Percentiles rank a stretch among this genome's conserved stretches.
Evolutionary conservation across 2,329 filamentous ascomycete genomes (phyloP).

Genomic region (Ophiostoma triangulosporum): DNA sequence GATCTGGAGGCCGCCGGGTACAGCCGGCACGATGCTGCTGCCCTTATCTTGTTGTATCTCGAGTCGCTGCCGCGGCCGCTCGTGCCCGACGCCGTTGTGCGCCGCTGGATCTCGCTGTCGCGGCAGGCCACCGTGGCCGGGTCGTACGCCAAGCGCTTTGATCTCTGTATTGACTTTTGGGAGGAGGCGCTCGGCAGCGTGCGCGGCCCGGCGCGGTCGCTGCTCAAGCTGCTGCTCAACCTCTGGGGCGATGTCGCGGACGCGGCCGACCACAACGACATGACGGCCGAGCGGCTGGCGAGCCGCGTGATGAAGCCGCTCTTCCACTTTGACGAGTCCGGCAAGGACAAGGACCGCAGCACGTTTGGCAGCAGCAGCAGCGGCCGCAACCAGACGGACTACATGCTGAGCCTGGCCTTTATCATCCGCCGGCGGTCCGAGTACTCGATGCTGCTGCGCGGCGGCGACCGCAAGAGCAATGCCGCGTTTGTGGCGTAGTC

Average conservation of each 20-base stretch:
- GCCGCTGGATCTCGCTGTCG: conserved; percentile 28
- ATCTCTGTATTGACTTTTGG: conserved; percentile 33
- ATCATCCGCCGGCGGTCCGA: conserved; percentile 29
- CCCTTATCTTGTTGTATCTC: conserved; percentile 26
- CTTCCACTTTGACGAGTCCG: conserved; percentile 21
- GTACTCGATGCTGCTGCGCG: conserved; percentile 24
- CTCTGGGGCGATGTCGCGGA: conserved; percentile 30
- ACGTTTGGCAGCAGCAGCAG: conserved; percentile 3
- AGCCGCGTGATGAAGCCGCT: conserved; percentile 25
- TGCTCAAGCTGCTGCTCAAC: conserved; percentile 30
- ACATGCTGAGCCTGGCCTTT: conserved; percentile 29
- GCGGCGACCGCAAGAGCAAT: conserved; percentile 19
- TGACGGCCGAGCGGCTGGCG: conserved; percentile 31
- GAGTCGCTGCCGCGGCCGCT: conserved; percentile 27
- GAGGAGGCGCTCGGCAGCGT: conserved; percentile 30
- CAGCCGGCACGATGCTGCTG: conserved; percentile 28
- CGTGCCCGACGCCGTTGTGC: conserved; percentile 24
- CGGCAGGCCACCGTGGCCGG: conserved; percentile 25
- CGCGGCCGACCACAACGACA: conserved; percentile 26
- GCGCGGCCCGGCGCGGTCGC: conserved; percentile 22
- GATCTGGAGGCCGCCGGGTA: conserved; percentile 15
- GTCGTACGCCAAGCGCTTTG: conserved; percentile 22
- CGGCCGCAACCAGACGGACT: conserved; percentile 24
- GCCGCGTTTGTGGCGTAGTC: conserved; percentile 14
- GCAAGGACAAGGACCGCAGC: background rate